Base-by-base conservation (phyloP, 306 rosid genomes). In the Prunus davidiana region DNA sequence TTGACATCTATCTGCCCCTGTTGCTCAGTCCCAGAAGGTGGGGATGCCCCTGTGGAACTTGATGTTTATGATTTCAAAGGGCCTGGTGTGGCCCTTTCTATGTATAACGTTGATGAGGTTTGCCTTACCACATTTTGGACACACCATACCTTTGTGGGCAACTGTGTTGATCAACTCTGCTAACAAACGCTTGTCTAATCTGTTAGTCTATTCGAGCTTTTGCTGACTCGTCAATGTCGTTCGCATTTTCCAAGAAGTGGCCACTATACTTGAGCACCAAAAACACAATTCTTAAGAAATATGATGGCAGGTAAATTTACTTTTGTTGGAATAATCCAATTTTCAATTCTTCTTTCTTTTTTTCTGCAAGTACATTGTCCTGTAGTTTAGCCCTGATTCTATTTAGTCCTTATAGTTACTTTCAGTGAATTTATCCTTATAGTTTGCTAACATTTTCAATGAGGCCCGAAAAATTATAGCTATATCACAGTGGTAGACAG, bases 41-140 rank as follows among this genome's bases (percentile, higher is more conserved):
- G 89, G 79, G 88, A 78, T 54, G 51, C 87, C 60, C 87, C 96
- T 27, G 55, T n/a, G 54, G 99, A 95, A 77, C 96, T 95, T 50
- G 93, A 91, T 78, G 97, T 95, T 81, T 84, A 83, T 78, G 73
- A 84, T 79, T 95, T 95, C 82, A 92, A 91, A 87, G 98, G 99
- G 61, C 91, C 93, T 2, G 99, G 99, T 45, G 82, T 95, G 62
- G 98, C 97, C 51, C 97, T 95, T 73, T 80, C 99, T 20, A 96
- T 96, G 99, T 92, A 88, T 81, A 92, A 96, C 75, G 89, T 96
- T 80, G 99, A 96, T 27, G 93, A 96, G 99, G 98, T 96, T 67
- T 77, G 76, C 75, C 79, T 69, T 64, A 52, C 82, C 70, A 1
- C 13, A 41, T 22, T 72, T 64, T 78, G 69, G 28, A 56, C 28